Base-by-base conservation (phyloP, 2,329 filamentous ascomycete species). In the Leptographium lundbergii region DNA sequence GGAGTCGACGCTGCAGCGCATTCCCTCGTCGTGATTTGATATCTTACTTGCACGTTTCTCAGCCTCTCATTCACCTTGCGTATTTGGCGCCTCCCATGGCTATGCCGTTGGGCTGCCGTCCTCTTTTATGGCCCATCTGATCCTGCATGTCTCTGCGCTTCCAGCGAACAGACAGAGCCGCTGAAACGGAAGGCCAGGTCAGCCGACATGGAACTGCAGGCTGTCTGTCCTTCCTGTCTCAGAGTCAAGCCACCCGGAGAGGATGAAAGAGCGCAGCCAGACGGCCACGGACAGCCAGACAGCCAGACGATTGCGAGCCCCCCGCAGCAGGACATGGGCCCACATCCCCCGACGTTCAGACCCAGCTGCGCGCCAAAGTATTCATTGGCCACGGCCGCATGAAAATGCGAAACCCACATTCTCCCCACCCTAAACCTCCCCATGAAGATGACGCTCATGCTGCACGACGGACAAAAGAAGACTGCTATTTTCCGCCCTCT, bases 321-420 rank as follows among this genome's bases (percentile, higher is more conserved):
- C 45, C 14, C 3, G 22, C 5, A 27, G 11, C 6, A 25, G 48
- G 14, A 32, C 50, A 29, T 55, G n/a, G 34, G 22, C 10, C 54
- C 34, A 39, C 14, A 19, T 34, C 34, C 22, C 11, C 36, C 39
- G 14, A 42, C 45, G 48, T 58, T 14, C 36, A 19, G 27, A 19
- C n/a, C 27, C 6, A 32, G 19, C 27, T 51, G 56, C 60, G 62
- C 61, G 62, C 54, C 60, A 60, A 63, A 56, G n/a, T 54, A 63
- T 54, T 53, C 45, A 64, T 64, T 63, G 62, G 62, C 59, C 47
- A 61, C 42, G 59, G 27, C 29, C 1, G 53, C 53, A 52, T 58
- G 54, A 24, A 56, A 57, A 58, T 62, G 59, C 62, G 62, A 63
- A 62, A 63, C 61, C 57, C n/a, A 14, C 32, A n/a, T 22, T 6